phyloP scores from a whole-genome alignment of 768 basidiomycete genomes.

The Termitomyces heimii region DNA sequence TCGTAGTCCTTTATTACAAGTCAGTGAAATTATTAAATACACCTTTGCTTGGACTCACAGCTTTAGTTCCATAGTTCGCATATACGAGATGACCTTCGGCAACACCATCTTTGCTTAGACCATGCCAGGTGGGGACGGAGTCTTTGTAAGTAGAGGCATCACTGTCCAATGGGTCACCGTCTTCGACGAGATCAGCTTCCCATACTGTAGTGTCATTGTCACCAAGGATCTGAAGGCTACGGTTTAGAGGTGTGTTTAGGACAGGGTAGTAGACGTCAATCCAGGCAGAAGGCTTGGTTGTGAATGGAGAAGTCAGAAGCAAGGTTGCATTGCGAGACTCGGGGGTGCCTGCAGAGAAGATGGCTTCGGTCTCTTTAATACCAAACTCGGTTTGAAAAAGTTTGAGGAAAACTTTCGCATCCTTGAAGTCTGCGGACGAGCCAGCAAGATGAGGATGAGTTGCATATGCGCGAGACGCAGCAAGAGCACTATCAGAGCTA shows the following conservation, averaged over 20 bases:
- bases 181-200: constrained; percentile 70
- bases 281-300: constrained; percentile 61
- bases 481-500: constrained; percentile 48
- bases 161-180: constrained; percentile 64
- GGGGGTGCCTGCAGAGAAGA: constrained; percentile 66
- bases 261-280: constrained; percentile 87
- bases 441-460: constrained; percentile 73
- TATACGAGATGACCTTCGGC: constrained; percentile 68
- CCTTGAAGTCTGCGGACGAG: constrained; percentile 49
- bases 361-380: constrained; percentile 40
- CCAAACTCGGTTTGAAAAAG: constrained; percentile 65
- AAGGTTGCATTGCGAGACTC: constrained; percentile 67
- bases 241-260: constrained; percentile 71
- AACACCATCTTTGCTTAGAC: constrained; percentile 71
- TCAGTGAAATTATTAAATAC: neutral
- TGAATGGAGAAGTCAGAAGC: constrained; percentile 35
- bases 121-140: constrained; percentile 81
- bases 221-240: constrained; percentile 60
- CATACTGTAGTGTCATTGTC: constrained; percentile 49
- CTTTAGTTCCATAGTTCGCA: constrained; percentile 74
- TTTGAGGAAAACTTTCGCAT: constrained; percentile 62
- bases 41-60: constrained; percentile 22
- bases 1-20: constrained; percentile 31
- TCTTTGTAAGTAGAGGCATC: constrained; percentile 64
- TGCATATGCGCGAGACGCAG: constrained; percentile 52